Conservation (phyloP, 2,329 filamentous ascomycete species). For the Exophiala viscosa region DNA sequence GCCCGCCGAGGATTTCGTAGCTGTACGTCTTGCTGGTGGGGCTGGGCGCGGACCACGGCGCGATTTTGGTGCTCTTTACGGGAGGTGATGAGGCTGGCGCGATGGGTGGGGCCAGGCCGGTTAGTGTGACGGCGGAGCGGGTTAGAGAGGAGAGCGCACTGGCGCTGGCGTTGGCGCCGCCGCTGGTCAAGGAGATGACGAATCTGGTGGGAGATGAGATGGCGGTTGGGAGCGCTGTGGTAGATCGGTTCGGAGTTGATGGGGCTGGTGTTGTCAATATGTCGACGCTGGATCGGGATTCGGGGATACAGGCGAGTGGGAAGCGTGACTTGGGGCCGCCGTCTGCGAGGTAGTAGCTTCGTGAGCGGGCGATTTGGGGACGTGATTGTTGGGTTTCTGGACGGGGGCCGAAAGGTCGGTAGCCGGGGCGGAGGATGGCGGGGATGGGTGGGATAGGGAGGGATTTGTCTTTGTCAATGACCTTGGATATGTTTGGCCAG, state of each 20-base stretch:
- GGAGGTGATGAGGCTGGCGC: conserved; percentile 2
- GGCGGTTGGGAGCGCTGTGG: no score
- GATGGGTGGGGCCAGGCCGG: neutral
- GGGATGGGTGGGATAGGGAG: conserved; percentile 7
- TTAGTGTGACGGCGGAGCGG: neutral
- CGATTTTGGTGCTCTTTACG: neutral
- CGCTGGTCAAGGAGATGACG: no score
- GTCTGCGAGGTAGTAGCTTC: neutral
- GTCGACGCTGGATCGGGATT: neutral
- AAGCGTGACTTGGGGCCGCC: neutral
- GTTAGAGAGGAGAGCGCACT: no score
- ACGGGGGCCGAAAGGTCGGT: conserved; percentile 11
- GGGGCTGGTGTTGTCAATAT: no score
- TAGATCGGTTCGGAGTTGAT: no score
- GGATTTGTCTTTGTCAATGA: neutral
- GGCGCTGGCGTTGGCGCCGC: no score
- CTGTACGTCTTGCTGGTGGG: conserved; percentile 10
- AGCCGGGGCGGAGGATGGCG: neutral
- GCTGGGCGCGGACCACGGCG: neutral
- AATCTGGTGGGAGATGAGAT: no score
- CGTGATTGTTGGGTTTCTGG: neutral
- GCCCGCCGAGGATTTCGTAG: conserved; percentile 17
- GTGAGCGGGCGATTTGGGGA: neutral
- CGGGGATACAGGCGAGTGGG: neutral
- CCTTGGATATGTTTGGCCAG: conserved; percentile 33